Base-by-base conservation (phyloP, 768 basidiomycete genomes). In the Leucosporidium yakuticum region DNA sequence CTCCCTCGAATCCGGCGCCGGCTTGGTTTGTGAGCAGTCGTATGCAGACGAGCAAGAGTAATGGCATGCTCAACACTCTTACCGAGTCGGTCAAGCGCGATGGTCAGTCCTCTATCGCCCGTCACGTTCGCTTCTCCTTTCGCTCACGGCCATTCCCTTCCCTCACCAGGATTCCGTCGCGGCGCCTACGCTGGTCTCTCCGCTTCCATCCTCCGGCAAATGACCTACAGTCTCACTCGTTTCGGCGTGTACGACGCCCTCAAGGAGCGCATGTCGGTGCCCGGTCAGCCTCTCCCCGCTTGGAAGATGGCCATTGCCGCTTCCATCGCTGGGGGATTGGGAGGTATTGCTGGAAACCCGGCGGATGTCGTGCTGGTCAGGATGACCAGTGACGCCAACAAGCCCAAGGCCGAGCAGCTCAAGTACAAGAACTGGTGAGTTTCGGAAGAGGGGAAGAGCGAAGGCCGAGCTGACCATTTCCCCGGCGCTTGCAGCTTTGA, bases 221-320 rank as follows among this genome's bases (percentile, higher is more conserved):
- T 76, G 75, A 74, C 74, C 61, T 76, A 75, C 67, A 72, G 70
- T 4, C 29, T 76, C 27, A 73, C 72, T 3, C 72, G 74, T 1
- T 76, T 76, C 64, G 74, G 73, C 31, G 65, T 70, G 20, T 74
- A 76, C 69, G 75, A 76, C 58, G 70, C 65, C 39, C 58, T 74
- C 23, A 76, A 76, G 61, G 67, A 69, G 32, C 60, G 49, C 1
- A 39, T 75, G 17, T 31, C 48, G 0, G 36, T 25, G 0, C 21
- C 21, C 12, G 67, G 70, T 27, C 29, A 32, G 50, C 1, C 59
- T 6, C 54, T 70, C 4, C 56, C 72, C 1, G 39, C 69, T 0
- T 70, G 60, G 63, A 69, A 76, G 59, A 64, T 76, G 60, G 73
- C 70, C 0, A 1, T 71, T 1, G 67, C 69, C 6, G 75, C 72